Percentiles rank a stretch among this genome's conserved stretches.
These are phyloP conservation scores for Pseudophaeomoniella oleicola DNA, from an alignment of 2,329 filamentous ascomycete genomes.

Conservation along the genomic window DNA sequence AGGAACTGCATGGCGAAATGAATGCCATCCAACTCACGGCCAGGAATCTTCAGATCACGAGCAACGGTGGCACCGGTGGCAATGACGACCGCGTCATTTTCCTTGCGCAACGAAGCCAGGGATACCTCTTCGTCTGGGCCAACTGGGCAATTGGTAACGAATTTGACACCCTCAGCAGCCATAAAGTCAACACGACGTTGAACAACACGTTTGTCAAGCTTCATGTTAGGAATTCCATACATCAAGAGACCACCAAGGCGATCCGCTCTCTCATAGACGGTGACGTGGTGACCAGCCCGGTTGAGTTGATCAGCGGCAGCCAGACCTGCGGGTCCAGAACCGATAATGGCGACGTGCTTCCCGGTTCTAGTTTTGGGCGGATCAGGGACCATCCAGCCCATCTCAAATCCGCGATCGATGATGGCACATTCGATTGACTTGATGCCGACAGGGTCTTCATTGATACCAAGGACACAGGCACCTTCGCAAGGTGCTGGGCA, in stretches of 20 bases:
- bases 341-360: constrained; percentile 78
- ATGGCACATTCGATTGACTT: constrained; percentile 98
- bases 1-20: constrained; percentile 97
- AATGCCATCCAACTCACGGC: constrained; percentile 74
- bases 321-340: constrained; percentile 82
- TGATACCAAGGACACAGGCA: constrained; percentile 90
- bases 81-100: constrained; percentile 74
- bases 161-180: constrained; percentile 73
- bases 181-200: constrained; percentile 93
- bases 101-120: constrained; percentile 55
- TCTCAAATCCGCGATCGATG: constrained; percentile 92
- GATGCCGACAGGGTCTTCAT: constrained; percentile 92
- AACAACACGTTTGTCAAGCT: constrained; percentile 94
- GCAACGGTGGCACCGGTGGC: constrained; percentile 88
- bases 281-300: constrained; percentile 75
- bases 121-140: constrained; percentile 57
- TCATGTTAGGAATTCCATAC: constrained; percentile 99
- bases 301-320: constrained; percentile 89
- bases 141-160: constrained; percentile 63
- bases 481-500: constrained; percentile 95
- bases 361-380: constrained; percentile 69
- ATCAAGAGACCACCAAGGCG: constrained; percentile 83
- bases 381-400: constrained; percentile 89
- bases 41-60: constrained; percentile 81
- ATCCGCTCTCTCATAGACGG: constrained; percentile 85